Conservation (phyloP, 2,329 filamentous ascomycete species). For the Pyricularia grisea region DNA sequence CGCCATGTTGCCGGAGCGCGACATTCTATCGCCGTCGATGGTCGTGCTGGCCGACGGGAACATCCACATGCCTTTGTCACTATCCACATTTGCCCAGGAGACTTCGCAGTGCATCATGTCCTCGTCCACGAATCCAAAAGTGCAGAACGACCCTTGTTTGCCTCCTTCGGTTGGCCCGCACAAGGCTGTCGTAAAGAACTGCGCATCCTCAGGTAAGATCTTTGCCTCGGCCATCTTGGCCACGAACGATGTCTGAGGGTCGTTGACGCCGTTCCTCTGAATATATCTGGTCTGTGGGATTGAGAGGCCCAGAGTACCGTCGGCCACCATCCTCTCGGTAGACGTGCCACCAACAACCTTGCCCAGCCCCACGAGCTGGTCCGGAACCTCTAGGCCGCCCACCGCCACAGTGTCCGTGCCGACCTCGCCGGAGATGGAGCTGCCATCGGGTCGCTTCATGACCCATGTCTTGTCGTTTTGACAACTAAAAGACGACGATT, state of each 20-base stretch:
- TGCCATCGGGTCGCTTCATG: conserved; percentile 60
- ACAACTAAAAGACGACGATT: conserved; percentile 45
- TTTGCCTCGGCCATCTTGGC: neutral
- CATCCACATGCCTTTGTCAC: conserved; percentile 48
- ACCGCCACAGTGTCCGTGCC: conserved; percentile 53
- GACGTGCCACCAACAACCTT: conserved; percentile 27
- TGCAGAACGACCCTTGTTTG: conserved; percentile 53
- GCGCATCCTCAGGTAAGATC: conserved; percentile 27
- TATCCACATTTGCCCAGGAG: conserved; percentile 44
- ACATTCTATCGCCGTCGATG: conserved; percentile 43
- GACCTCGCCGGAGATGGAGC: conserved; percentile 55
- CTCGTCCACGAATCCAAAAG: conserved; percentile 63
- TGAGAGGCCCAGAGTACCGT: conserved; percentile 59
- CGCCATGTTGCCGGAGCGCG: conserved; percentile 43
- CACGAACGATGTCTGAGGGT: conserved; percentile 17
- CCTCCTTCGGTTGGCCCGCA: conserved; percentile 44
- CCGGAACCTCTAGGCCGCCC: conserved; percentile 50
- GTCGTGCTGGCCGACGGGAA: conserved; percentile 47
- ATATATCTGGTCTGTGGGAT: conserved; percentile 58
- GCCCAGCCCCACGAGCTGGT: conserved; percentile 58
- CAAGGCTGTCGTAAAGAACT: conserved; percentile 57
- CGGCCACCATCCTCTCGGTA: conserved; percentile 15
- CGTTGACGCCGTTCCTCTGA: conserved; percentile 32
- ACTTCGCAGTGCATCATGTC: conserved; percentile 42
- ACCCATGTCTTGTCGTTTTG: conserved; percentile 48